Evolutionary conservation across 2,329 filamentous ascomycete species (phyloP), one percentile per base, ranked within the genome.

Genomic region (Aspergillus bombycis): DNA sequence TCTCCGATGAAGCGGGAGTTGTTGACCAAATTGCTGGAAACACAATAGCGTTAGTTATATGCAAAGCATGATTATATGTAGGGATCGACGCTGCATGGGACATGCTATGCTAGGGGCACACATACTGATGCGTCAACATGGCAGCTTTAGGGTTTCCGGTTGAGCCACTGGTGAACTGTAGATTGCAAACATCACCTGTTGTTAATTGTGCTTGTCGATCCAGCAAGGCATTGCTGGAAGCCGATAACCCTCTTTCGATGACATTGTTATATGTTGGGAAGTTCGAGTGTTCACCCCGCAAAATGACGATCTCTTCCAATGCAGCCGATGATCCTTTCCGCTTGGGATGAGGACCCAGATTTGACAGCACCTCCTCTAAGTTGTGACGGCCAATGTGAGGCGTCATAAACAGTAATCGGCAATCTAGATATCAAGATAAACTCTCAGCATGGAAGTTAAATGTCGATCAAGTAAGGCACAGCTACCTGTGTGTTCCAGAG

Each of bases 111-210:
- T 28, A 62, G 56, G 23, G n/a, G 32, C 36, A 12, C 23, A 71
- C 74, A 36, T 81, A 88, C 86, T 89, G 85, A 71, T 90, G 88
- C 4, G 89, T 91, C 71, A 92, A 81, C 88, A 91, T 91, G 32
- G 90, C 88, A 2, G 90, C 90, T 72, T 92, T 92, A 52, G 90
- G 90, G 38, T 86, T 82, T 1, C 90, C 90, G 0, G 90, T 92
- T 3, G 90, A 91, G n/a, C 90, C 90, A 70, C 88, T 84, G 14
- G 90, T 92, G 77, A 92, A 92, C 70, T 92, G 89, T 48, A 92
- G 81, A 71, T 92, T 92, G 75, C 88, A 90, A 1, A 91, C 88
- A 69, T 91, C 88, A 67, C 89, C 85, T 3, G 89, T 83, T 19
- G 86, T 83, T 1, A 91, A 83, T 60, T 82, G 81, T 36, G 80